These are phyloP conservation scores for Debaryomyces sp. DNA, from an alignment of 1,139 yeast genomes.

Conservation along the genomic window DNA sequence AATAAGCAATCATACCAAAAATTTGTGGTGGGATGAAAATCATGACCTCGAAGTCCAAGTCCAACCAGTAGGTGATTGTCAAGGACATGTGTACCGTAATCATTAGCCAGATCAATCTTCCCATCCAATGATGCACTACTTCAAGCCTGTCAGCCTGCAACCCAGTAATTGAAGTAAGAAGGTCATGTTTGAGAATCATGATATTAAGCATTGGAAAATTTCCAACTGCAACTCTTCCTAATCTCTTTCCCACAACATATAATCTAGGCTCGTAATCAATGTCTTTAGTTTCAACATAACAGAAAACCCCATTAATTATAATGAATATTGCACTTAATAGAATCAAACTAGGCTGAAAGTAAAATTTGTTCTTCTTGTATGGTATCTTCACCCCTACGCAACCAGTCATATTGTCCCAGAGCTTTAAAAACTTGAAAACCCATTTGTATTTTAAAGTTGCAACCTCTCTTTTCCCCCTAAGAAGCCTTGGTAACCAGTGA, in stretches of 20 bases:
- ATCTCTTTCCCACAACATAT: constrained; percentile 46
- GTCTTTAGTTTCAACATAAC: constrained; percentile 35
- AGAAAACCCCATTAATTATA: constrained; percentile 31
- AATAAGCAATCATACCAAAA: constrained; percentile 52
- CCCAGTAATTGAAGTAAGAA: constrained; percentile 44
- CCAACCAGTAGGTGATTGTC: constrained; percentile 43
- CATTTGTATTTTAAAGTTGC: constrained; percentile 8
- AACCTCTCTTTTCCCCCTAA: constrained; percentile 9
- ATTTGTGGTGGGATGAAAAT: constrained; percentile 51
- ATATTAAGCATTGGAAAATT: constrained; percentile 43
- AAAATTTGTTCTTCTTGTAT: constrained; percentile 18
- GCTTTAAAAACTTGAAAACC: constrained; percentile 28
- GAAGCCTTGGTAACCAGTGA: constrained; percentile 41
- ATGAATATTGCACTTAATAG: constrained; percentile 29
- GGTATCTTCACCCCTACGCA: constrained; percentile 26
- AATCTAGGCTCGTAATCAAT: constrained; percentile 39
- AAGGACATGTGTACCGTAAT: constrained; percentile 40
- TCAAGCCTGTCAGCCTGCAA: constrained; percentile 42
- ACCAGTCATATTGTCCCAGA: constrained; percentile 33
- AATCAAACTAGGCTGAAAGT: constrained; percentile 46
- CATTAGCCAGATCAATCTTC: constrained; percentile 41
- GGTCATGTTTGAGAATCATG: constrained; percentile 42
- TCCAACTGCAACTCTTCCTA: constrained; percentile 46
- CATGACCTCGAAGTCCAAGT: constrained; percentile 41
- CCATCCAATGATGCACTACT: constrained; percentile 49